Base-by-base conservation (phyloP, 2,329 filamentous ascomycete species). In the Neonectria coccinea region DNA sequence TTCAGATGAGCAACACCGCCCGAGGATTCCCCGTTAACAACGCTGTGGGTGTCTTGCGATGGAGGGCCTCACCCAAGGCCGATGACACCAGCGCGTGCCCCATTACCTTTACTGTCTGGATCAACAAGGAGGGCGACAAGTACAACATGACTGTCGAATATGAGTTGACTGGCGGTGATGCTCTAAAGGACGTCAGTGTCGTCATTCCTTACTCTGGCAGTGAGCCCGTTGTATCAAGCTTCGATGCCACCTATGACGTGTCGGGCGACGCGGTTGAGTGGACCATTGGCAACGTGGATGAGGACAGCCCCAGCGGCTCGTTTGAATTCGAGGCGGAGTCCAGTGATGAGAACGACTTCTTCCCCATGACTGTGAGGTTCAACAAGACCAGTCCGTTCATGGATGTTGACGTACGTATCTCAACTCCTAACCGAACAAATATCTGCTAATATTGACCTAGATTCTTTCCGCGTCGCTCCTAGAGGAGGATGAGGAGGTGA, bases 71-170 rank as follows among this genome's bases (percentile, higher is more conserved):
- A 16, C 92, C 93, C 53, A 94, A 93, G 80, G 85, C 87, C 2
- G 94, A 97, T 70, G 93, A 97, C 72, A 81, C 91, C 39, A 90
- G 89, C 67, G 89, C 94, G 59, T 89, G 97, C 41, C 96, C 96
- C 8, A 96, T 99, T 75, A 96, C 92, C 41, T 98, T 99, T 79
- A 97, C 94, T 2, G 95, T 97, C 41, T 99, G 96, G 96, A 93
- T 97, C 65, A 97, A 97, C 81, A 94, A 94, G 79, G 91, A 92
- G 52, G 88, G 91, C 51, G 89, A 89, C 76, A 94, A 91, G 74
- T 97, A 91, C 79, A 97, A 92, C 69, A 89, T 99, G 76, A 99
- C 95, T 2, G 88, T 98, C 36, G 96, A 98, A 80, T 99, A 98
- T 78, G 96, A 99, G 79, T 87, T 97, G 64, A 95, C 92, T 1